phyloP scores from a whole-genome alignment of 345 rosid genomes.

The Moricandia moricandioides region DNA sequence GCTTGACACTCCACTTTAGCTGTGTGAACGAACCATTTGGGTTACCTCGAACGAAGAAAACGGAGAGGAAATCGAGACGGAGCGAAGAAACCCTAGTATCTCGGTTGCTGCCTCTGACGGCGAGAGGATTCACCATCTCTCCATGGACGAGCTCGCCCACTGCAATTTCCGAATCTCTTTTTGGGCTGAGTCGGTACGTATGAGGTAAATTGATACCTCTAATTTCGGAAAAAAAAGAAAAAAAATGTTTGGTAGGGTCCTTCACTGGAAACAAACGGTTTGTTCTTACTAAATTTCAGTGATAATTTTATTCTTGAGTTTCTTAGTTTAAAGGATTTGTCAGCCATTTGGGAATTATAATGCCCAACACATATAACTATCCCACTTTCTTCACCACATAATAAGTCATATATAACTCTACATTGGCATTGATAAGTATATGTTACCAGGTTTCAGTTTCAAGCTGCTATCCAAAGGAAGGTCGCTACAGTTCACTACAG shows the following conservation, averaged over 20 bases:
- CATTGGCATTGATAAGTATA: conserved; percentile 10
- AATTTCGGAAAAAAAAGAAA: neutral
- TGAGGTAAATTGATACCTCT: neutral
- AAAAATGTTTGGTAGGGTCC: neutral
- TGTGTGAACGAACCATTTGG: neutral
- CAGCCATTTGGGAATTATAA: conserved; percentile 18
- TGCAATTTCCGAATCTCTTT: neutral
- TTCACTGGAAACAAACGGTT: neutral
- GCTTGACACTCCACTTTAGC: neutral
- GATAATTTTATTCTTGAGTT: conserved; percentile 22
- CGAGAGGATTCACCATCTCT: neutral
- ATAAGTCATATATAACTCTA: conserved; percentile 4
- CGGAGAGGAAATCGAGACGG: neutral
- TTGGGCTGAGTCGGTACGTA: neutral
- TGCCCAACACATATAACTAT: conserved; percentile 11
- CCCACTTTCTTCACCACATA: conserved; percentile 18
- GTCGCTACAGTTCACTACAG: conserved; percentile 10
- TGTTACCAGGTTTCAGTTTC: conserved; percentile 16
- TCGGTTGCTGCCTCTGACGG: neutral
- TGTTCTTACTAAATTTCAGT: conserved; percentile 12
- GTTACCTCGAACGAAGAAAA: neutral
- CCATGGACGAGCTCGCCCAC: neutral
- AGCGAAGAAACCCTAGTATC: conserved; percentile 23
- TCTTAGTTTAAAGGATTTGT: conserved; percentile 14
- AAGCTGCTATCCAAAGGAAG: neutral